Conservation (phyloP, 805 yeast species). For the Cyberlindnera lachancei region DNA sequence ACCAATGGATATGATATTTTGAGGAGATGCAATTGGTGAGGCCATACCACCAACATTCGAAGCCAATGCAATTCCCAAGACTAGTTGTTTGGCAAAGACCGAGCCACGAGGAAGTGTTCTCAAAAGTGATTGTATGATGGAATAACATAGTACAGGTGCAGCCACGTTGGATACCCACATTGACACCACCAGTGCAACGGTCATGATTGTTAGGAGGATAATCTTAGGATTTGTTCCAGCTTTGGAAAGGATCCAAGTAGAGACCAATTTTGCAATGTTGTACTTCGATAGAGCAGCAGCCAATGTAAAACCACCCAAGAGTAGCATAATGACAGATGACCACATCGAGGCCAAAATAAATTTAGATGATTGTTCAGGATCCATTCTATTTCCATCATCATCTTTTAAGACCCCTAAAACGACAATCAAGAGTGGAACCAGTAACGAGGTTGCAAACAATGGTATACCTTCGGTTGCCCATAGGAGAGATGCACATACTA, state of each 20-base stretch:
- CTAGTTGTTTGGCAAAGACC: constrained; percentile 72
- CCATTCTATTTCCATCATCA: constrained; percentile 45
- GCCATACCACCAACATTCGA: constrained; percentile 96
- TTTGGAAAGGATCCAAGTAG: constrained; percentile 70
- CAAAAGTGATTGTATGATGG: constrained; percentile 84
- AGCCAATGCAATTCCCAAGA: constrained; percentile 88
- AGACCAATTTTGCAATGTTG: constrained; percentile 77
- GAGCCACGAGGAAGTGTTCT: constrained; percentile 77
- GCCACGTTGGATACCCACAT: constrained; percentile 98
- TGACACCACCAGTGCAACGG: constrained; percentile 75
- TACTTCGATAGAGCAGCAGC: constrained; percentile 94
- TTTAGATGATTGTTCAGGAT: constrained; percentile 60
- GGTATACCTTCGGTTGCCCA: constrained; percentile 98
- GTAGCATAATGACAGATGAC: constrained; percentile 85
- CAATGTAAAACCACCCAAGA: constrained; percentile 88
- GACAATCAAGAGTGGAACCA: constrained; percentile 78
- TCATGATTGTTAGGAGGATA: constrained; percentile 74
- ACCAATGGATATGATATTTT: constrained; percentile 84
- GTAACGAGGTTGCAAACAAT: constrained; percentile 76
- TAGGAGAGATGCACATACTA: constrained; percentile 71
- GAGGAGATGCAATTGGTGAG: constrained; percentile 96
- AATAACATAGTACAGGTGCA: constrained; percentile 88
- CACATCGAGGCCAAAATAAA: constrained; percentile 85
- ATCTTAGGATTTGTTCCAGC: constrained; percentile 84
- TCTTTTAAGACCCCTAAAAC: constrained; percentile 61